Percentiles rank a stretch among this genome's conserved stretches.
Conservation (phyloP, 768 basidiomycete species). For the Tephrocybe sp. region DNA sequence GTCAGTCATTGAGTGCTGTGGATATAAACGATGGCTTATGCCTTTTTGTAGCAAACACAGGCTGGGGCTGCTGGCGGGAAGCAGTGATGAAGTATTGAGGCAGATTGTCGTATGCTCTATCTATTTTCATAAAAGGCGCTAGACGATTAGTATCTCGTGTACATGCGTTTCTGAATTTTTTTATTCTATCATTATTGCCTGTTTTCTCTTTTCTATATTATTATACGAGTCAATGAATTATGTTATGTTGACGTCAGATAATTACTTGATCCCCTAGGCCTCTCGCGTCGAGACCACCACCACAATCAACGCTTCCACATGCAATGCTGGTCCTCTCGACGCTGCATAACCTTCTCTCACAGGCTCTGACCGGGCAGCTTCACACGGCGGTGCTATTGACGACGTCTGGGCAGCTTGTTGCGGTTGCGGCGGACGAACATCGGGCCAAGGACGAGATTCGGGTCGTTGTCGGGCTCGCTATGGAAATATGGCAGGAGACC, state of each 20-base stretch:
- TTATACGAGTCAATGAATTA: no score
- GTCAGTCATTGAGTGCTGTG: slow-evolving; percentile 36
- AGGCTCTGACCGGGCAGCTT: slow-evolving; percentile 58
- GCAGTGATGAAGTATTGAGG: slow-evolving; percentile 2
- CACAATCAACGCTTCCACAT: no score
- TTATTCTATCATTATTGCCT: no score
- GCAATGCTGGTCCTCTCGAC: slow-evolving; percentile 70
- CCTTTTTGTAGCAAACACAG: slow-evolving; percentile 32
- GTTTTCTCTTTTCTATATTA: no score
- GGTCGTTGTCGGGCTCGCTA: slow-evolving; percentile 68
- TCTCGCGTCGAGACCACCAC: slow-evolving; percentile 1
- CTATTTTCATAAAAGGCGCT: background rate
- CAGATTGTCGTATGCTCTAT: background rate
- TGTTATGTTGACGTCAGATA: slow-evolving; percentile 10
- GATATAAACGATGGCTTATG: background rate
- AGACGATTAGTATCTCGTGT: no score
- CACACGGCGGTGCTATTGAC: slow-evolving; percentile 76
- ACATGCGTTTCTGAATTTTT: no score
- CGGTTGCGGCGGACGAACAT: slow-evolving; percentile 54
- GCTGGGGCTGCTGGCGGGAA: slow-evolving; percentile 19
- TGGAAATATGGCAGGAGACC: slow-evolving; percentile 80
- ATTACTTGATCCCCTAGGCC: background rate
- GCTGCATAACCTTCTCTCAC: slow-evolving; percentile 63
- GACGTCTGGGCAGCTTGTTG: slow-evolving; percentile 73
- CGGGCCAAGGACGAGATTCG: slow-evolving; percentile 73